Base-by-base conservation (phyloP, 2,329 filamentous ascomycete genomes). In the Venturia carpophila region DNA sequence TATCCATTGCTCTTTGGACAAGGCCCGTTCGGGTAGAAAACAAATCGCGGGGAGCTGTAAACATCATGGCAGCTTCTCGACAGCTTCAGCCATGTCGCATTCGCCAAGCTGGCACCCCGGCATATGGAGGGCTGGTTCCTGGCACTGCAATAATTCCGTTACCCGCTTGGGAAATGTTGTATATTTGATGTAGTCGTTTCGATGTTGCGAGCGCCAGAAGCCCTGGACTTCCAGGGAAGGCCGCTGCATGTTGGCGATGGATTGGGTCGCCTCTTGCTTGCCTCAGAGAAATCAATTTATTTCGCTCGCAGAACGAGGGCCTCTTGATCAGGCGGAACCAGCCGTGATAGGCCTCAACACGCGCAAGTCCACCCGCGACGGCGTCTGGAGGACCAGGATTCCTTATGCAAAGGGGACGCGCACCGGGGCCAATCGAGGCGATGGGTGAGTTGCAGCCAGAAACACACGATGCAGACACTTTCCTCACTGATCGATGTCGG, bases 151-250 rank as follows among this genome's bases (percentile, higher is more conserved):
- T 61, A 27, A 10, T 34, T 63, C 41, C 49, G 63, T 56, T 60
- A 34, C 47, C 63, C 49, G 63, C 47, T 64, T 64, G 30, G 63
- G 63, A 60, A 58, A 64, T 60, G 17, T 43, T 60, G 34, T 64
- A 60, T 64, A 64, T 56, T 58, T 64, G 63, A 64, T 43, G 52
- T 64, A 34, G 63, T 49, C 49, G 63, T 56, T 64, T 64, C 47
- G 63, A 58, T 34, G 21, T 41, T 19, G 60, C 27, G 42, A 34
- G 39, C 43, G 34, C 19, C 19, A 34, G 42, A 62, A 43, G 37
- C 27, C 37, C 27, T 43, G 27, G 37, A 27, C 17, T 5, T n/a
- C 41, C 37, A 47, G 27, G 43, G 34, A 63, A 34, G 37, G 37
- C 9, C 34, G 62, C 42, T 61, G 60, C 60, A 45, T 61, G 37